phyloP scores from a whole-genome alignment of 2,329 filamentous ascomycete species.

The Talaromyces sp. region DNA sequence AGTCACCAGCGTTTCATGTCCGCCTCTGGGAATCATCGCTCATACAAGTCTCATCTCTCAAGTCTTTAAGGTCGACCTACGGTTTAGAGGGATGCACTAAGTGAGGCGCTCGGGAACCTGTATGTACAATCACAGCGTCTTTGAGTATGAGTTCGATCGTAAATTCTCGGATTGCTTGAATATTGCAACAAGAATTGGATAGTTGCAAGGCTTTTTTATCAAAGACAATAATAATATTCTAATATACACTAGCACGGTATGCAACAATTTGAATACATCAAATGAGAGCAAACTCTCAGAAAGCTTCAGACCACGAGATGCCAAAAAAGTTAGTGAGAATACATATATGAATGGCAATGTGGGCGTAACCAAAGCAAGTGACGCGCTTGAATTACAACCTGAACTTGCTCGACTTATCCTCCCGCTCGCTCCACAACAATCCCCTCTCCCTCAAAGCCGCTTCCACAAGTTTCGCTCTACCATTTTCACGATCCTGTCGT shows the following conservation, averaged over 20 bases:
- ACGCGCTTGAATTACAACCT: slow-evolving; percentile 36
- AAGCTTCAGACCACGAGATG: not conserved
- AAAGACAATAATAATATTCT: slow-evolving; percentile 20
- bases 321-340: not conserved
- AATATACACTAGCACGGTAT: slow-evolving; percentile 27
- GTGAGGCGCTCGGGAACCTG: not conserved
- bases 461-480: slow-evolving; percentile 76
- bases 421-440: slow-evolving; percentile 34
- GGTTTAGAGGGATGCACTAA: not conserved
- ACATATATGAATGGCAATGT: slow-evolving; percentile 2
- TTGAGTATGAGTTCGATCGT: not conserved
- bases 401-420: slow-evolving; percentile 25
- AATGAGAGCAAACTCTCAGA: not conserved
- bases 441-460: slow-evolving; percentile 62
- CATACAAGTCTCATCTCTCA: not conserved
- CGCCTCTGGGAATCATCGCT: not conserved
- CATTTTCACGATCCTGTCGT: slow-evolving; percentile 67
- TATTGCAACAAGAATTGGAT: not conserved
- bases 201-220: not conserved
- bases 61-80: not conserved
- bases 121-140: not conserved
- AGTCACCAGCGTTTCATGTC: not conserved
- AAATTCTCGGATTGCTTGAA: not conserved
- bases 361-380: not conserved
- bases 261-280: slow-evolving; percentile 5